phyloP scores from a whole-genome alignment of 306 rosid genomes.

The Dalbergia cochinchinensis region DNA sequence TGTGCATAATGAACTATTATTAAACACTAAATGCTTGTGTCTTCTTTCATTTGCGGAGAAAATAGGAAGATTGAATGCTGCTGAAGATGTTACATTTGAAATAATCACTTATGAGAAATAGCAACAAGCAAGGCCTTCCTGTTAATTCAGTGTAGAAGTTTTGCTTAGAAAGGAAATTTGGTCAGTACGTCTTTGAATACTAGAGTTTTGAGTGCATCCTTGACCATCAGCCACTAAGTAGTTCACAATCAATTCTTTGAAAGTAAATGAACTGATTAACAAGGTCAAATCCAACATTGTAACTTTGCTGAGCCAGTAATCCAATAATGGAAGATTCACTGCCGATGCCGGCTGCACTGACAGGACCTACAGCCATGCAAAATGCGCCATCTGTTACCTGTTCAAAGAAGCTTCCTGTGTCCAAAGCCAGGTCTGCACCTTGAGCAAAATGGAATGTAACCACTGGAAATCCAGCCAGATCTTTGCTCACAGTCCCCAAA shows the following conservation, averaged over 20 bases:
- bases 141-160: neutral
- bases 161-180: conserved; percentile 8
- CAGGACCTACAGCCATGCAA: conserved; percentile 46
- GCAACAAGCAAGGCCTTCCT: conserved; percentile 1
- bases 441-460: conserved; percentile 51
- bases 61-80: neutral
- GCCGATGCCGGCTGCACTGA: neutral
- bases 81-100: neutral
- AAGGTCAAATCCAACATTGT: conserved; percentile 57
- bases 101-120: neutral
- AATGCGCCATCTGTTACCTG: neutral
- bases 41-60: neutral
- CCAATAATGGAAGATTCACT: conserved; percentile 42
- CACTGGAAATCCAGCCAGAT: conserved; percentile 53
- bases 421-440: conserved; percentile 52
- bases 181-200: neutral
- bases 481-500: conserved; percentile 37
- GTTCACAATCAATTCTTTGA: conserved; percentile 56
- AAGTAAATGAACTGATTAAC: conserved; percentile 37
- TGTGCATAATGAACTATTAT: neutral
- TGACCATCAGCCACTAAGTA: conserved; percentile 44
- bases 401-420: conserved; percentile 42
- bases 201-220: neutral
- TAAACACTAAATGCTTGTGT: neutral
- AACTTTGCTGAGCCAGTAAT: conserved; percentile 55